Evolutionary conservation across 768 basidiomycete species (phyloP).

Genomic region (Dictyophora rubrovolvata): DNA sequence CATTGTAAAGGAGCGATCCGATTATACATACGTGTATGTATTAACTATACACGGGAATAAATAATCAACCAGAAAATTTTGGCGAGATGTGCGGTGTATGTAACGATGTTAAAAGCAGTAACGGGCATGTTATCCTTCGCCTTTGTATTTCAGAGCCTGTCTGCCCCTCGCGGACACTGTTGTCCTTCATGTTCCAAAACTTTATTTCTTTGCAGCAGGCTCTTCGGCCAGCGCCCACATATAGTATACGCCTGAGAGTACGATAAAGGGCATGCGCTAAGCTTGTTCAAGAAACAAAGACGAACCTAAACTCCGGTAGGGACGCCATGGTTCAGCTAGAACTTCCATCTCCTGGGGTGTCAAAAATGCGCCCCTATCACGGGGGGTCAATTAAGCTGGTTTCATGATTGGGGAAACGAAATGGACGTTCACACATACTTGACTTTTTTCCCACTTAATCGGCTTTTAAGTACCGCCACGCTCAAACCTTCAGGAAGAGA

Average conservation of each 20-base stretch:
- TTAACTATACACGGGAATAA: too few relatives aligned
- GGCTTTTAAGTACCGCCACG: conserved; percentile 42
- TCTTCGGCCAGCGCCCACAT: conserved; percentile 74
- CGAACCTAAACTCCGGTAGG: conserved; percentile 73
- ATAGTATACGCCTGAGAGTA: conserved; percentile 57
- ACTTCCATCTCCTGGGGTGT: conserved; percentile 76
- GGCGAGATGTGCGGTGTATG: too few relatives aligned
- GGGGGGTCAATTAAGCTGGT: conserved; percentile 10
- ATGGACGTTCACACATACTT: conserved; percentile 38
- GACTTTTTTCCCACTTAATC: conserved; percentile 58
- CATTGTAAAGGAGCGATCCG: too few relatives aligned
- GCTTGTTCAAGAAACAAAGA: background rate
- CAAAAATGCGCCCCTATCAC: conserved; percentile 52
- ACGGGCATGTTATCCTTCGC: too few relatives aligned
- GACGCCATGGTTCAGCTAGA: conserved; percentile 67
- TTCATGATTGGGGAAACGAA: background rate
- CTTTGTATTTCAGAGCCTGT: too few relatives aligned
- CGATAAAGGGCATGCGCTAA: background rate
- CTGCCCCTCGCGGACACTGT: too few relatives aligned
- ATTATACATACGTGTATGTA: too few relatives aligned
- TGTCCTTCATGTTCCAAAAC: background rate
- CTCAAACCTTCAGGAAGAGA: conserved; percentile 53
- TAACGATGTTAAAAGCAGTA: too few relatives aligned
- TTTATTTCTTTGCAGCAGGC: background rate
- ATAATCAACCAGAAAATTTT: too few relatives aligned